These are phyloP conservation scores for Diaporthe nobilis DNA, from an alignment of 2,329 filamentous ascomycete species.

Conservation along the genomic window DNA sequence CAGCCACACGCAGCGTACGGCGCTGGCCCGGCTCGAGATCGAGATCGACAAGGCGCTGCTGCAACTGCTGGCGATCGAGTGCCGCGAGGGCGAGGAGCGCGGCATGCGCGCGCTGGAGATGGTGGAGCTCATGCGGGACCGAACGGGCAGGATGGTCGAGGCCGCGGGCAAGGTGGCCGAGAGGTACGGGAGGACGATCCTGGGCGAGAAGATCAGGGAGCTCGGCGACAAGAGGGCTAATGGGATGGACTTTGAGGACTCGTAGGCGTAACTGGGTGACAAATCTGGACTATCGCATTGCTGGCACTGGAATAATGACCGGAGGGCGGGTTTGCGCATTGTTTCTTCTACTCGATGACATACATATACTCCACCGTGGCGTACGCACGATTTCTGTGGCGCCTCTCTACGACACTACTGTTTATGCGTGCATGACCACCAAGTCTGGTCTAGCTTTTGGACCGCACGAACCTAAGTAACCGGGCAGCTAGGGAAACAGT, in stretches of 20 bases:
- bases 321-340: not conserved
- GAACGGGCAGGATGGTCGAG: conserved; percentile 90
- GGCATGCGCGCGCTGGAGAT: conserved; percentile 97
- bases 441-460: not conserved
- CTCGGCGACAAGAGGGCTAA: conserved; percentile 79
- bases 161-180: conserved; percentile 91
- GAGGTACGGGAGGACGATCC: conserved; percentile 82
- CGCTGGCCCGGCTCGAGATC: conserved; percentile 80
- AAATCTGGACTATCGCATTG: not conserved
- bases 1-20: conserved; percentile 74
- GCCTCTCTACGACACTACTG: not conserved
- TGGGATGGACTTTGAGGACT: conserved; percentile 61
- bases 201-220: conserved; percentile 93
- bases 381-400: not conserved
- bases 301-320: not conserved
- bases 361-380: not conserved
- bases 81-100: conserved; percentile 90
- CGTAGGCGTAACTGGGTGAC: not conserved
- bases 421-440: not conserved
- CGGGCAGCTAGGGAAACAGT: not conserved
- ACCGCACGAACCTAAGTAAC: not conserved
- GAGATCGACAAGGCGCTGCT: conserved; percentile 92
- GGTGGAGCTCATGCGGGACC: conserved; percentile 87
- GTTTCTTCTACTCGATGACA: conserved; percentile 1
- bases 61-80: conserved; percentile 90